These are phyloP conservation scores for Strobilomyces dryophilus DNA, from an alignment of 768 basidiomycete species.

Conservation along the genomic window DNA sequence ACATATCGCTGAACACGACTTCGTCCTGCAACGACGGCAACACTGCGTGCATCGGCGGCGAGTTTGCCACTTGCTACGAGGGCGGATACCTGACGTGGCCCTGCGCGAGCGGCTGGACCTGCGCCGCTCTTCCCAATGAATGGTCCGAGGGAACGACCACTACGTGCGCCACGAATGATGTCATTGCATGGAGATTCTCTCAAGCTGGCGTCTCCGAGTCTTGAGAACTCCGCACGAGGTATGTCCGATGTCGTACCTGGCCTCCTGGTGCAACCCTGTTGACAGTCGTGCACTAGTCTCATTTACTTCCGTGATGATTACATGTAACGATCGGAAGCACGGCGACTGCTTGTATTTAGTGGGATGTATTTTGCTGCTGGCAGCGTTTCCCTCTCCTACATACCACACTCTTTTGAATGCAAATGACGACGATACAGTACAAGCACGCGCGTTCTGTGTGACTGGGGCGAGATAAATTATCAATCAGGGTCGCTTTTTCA, in stretches of 20 bases:
- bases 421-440: background rate
- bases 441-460: background rate
- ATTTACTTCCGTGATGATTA: background rate
- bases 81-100: constrained; percentile 9
- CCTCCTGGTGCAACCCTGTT: background rate
- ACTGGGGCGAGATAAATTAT: background rate
- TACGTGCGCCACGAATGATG: constrained; percentile 13
- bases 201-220: constrained; percentile 17
- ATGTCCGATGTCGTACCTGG: background rate
- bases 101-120: constrained; percentile 13
- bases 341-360: constrained; percentile 7
- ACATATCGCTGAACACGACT: constrained; percentile 9
- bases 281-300: background rate
- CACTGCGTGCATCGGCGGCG: constrained; percentile 16
- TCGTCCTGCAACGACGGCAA: constrained; percentile 18
- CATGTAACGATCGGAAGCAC: constrained; percentile 5
- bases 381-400: background rate
- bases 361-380: constrained; percentile 13
- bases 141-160: constrained; percentile 15
- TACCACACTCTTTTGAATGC: constrained; percentile 9
- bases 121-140: constrained; percentile 25
- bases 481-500: constrained; percentile 1
- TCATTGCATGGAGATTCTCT: constrained; percentile 18
- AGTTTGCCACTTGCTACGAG: constrained; percentile 16
- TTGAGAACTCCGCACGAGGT: constrained; percentile 4